Conservation (phyloP, 148 eudicot species). For the Selenicereus undatus region DNA sequence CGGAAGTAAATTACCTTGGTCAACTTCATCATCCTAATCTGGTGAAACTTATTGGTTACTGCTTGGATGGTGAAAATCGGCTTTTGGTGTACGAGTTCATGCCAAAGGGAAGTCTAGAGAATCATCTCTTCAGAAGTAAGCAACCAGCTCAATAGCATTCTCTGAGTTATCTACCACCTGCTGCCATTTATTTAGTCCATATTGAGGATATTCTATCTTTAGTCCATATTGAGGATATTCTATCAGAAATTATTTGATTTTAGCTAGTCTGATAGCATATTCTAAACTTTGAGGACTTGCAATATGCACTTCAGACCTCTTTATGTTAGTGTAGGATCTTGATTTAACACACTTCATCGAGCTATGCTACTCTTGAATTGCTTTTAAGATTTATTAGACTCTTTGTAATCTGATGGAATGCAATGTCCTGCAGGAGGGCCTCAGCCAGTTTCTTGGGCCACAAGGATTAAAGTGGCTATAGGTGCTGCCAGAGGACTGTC, state of each 20-base stretch:
- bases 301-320: neutral
- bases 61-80: constrained; percentile 63
- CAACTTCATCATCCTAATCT: constrained; percentile 72
- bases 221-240: neutral
- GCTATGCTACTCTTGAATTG: neutral
- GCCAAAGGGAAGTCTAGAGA: constrained; percentile 88
- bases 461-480: constrained; percentile 70
- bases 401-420: neutral
- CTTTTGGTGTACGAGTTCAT: constrained; percentile 85
- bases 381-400: neutral
- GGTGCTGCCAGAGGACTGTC: constrained; percentile 81
- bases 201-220: neutral
- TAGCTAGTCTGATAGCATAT: neutral
- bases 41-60: constrained; percentile 76
- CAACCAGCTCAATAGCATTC: neutral
- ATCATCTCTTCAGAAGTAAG: constrained; percentile 82
- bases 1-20: constrained; percentile 73
- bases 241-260: neutral
- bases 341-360: neutral
- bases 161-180: neutral
- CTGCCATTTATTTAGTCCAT: neutral
- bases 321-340: neutral
- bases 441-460: constrained; percentile 75
- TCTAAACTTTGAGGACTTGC: neutral
- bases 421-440: constrained; percentile 50